Conservation (phyloP, 352 stramenopile genomes). For the Phytophthora quininea region DNA sequence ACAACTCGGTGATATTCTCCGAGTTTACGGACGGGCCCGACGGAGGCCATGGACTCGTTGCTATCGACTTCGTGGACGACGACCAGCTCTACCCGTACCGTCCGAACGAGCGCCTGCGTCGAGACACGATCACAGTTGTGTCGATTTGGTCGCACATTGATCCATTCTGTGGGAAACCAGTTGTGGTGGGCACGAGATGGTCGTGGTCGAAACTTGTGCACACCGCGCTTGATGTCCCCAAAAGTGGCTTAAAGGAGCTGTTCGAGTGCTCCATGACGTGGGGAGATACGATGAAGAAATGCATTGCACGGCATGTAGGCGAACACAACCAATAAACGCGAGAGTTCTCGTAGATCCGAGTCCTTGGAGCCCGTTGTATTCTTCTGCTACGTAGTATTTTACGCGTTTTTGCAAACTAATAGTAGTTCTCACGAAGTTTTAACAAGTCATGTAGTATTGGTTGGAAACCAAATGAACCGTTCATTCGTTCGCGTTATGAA, state of each 20-base stretch:
- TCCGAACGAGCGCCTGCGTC: constrained; percentile 24
- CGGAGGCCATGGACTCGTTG: constrained; percentile 15
- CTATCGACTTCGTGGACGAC: constrained; percentile 39
- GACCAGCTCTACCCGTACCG: constrained; percentile 49
- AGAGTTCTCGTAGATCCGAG: background rate
- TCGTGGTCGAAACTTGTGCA: constrained; percentile 17
- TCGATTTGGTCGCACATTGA: background rate
- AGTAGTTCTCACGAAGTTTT: too few relatives aligned
- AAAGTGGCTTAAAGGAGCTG: constrained; percentile 16
- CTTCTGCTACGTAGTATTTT: too few relatives aligned
- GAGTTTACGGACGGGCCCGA: constrained; percentile 15
- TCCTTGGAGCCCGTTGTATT: too few relatives aligned
- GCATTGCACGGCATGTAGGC: constrained; percentile 14
- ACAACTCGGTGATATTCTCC: constrained; percentile 29
- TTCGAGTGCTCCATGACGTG: constrained; percentile 22
- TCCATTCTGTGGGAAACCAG: constrained; percentile 5
- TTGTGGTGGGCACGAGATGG: constrained; percentile 32
- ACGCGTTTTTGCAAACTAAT: too few relatives aligned
- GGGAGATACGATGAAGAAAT: constrained; percentile 30
- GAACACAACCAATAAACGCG: constrained; percentile 8
- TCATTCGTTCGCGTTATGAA: too few relatives aligned
- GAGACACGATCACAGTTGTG: constrained; percentile 35
- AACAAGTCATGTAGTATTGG: too few relatives aligned
- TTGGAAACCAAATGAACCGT: too few relatives aligned
- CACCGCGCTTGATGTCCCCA: constrained; percentile 19